Conservation (phyloP, 2,329 filamentous ascomycete genomes). For the Alternaria longipes region DNA sequence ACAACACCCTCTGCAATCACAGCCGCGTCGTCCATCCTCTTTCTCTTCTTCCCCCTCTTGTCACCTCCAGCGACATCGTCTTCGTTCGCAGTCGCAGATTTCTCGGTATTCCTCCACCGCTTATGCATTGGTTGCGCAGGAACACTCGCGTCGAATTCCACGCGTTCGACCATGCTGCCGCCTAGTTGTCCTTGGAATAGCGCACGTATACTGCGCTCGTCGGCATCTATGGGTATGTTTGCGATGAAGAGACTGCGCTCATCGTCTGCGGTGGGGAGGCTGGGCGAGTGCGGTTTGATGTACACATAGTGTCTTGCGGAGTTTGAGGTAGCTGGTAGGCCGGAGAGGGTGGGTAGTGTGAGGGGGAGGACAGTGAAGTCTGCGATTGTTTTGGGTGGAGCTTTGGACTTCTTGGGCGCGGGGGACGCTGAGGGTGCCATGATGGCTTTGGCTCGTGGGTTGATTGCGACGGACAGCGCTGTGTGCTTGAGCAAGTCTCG, state of each 20-base stretch:
- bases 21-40: conserved; percentile 51
- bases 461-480: conserved; percentile 4
- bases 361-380: conserved; percentile 77
- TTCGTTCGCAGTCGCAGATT: conserved; percentile 42
- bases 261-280: conserved; percentile 67
- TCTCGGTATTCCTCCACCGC: conserved; percentile 48
- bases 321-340: conserved; percentile 59
- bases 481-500: neutral
- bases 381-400: conserved; percentile 52
- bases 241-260: conserved; percentile 88
- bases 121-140: conserved; percentile 57
- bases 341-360: conserved; percentile 56
- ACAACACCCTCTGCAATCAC: conserved; percentile 51
- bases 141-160: conserved; percentile 70
- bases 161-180: conserved; percentile 78
- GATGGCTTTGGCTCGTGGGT: conserved; percentile 9
- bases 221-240: conserved; percentile 87
- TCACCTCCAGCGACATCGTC: conserved; percentile 19
- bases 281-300: conserved; percentile 82
- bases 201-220: conserved; percentile 76
- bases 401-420: conserved; percentile 26
- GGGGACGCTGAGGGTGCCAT: conserved; percentile 32
- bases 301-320: conserved; percentile 82
- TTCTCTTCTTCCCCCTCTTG: conserved; percentile 63
- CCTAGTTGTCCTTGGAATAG: conserved; percentile 80